phyloP scores from a whole-genome alignment of 2,329 filamentous ascomycete genomes.

The Diplodia intermedia region DNA sequence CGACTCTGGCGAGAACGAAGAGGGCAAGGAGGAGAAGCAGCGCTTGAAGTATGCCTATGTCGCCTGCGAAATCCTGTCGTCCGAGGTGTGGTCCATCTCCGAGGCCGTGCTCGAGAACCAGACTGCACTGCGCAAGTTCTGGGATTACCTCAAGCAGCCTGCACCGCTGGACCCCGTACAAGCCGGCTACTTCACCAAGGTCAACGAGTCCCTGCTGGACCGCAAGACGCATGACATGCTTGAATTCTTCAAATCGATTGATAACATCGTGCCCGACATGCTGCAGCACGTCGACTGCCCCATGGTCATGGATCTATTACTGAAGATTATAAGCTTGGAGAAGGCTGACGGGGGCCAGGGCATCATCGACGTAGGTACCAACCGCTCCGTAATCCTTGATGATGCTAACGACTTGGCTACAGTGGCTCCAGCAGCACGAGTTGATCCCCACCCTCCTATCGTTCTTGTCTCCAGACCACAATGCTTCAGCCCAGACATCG shows the following conservation, averaged over 20 bases:
- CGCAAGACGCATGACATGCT: conserved; percentile 99
- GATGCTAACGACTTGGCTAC: background rate
- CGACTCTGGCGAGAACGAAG: conserved; percentile 53
- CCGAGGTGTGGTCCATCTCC: conserved; percentile 95
- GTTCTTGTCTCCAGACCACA: conserved; percentile 84
- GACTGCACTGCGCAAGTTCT: conserved; percentile 80
- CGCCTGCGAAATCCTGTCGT: conserved; percentile 89
- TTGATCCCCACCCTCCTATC: conserved; percentile 86
- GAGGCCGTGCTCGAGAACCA: conserved; percentile 90
- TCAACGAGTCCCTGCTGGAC: conserved; percentile 96
- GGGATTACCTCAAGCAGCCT: conserved; percentile 85
- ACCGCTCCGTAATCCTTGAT: background rate
- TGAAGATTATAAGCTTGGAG: conserved; percentile 97
- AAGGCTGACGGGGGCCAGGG: conserved; percentile 90
- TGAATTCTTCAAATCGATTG: conserved; percentile 81
- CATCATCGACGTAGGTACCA: conserved; percentile 81
- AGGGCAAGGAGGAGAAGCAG: conserved; percentile 85
- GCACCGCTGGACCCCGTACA: conserved; percentile 89
- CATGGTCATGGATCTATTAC: conserved; percentile 95
- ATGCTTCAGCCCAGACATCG: conserved; percentile 90
- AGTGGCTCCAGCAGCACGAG: conserved; percentile 92
- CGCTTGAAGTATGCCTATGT: conserved; percentile 94
- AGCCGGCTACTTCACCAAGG: conserved; percentile 97
- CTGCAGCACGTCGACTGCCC: conserved; percentile 94
- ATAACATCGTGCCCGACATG: conserved; percentile 82